Conservation (phyloP, 2,329 filamentous ascomycete species). For the Coleophoma cylindrospora region DNA sequence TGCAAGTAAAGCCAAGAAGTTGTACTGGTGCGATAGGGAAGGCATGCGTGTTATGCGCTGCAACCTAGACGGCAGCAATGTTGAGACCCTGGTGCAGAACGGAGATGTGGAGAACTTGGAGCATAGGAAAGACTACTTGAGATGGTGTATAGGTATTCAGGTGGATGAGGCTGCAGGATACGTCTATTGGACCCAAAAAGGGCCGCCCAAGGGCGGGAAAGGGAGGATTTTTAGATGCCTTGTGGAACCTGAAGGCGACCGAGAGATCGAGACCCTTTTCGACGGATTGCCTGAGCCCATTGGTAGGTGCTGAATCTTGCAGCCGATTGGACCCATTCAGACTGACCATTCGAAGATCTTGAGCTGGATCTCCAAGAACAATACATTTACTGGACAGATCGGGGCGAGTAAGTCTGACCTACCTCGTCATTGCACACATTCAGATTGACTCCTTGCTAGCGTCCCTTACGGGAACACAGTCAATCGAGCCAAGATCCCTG, state of each 20-base stretch:
- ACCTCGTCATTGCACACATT: background rate
- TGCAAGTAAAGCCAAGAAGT: background rate
- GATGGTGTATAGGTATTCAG: conserved; percentile 51
- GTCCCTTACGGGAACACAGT: conserved; percentile 47
- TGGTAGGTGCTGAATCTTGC: background rate
- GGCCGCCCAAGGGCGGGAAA: conserved; percentile 5
- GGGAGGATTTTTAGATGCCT: conserved; percentile 4
- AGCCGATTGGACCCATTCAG: no score
- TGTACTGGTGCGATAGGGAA: conserved; percentile 39
- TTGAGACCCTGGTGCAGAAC: conserved; percentile 26
- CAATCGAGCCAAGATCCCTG: conserved; percentile 30
- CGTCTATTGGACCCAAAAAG: conserved; percentile 56
- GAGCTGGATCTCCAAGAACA: conserved; percentile 40
- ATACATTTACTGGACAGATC: conserved; percentile 53
- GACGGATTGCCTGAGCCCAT: conserved; percentile 49
- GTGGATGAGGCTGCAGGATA: conserved; percentile 35
- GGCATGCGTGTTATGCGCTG: conserved; percentile 33
- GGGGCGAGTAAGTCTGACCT: conserved; percentile 37
- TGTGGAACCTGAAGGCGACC: conserved; percentile 1
- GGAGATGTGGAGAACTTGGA: conserved; percentile 1
- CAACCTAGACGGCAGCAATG: conserved; percentile 30
- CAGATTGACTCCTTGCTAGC: background rate
- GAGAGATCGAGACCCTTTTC: conserved; percentile 7
- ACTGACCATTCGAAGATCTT: conserved; percentile 31
- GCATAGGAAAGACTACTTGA: conserved; percentile 4